These are phyloP conservation scores for Liquidambar formosana DNA, from an alignment of 164 flowering plant species.

Conservation along the genomic window DNA sequence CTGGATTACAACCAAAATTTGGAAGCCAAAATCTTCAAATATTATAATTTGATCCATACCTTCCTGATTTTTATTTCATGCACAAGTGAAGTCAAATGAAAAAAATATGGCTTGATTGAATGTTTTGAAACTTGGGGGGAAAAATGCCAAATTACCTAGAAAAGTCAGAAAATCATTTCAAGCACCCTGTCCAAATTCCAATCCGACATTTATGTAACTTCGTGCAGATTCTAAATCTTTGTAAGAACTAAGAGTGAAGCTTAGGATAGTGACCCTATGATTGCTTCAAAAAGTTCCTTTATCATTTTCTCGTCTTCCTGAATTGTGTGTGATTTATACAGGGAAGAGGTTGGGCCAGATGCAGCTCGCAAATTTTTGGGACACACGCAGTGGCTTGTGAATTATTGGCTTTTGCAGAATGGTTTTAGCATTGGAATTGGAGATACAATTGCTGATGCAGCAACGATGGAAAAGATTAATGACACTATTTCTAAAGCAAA, in stretches of 20 bases:
- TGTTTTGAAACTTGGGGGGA: no score
- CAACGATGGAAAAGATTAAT: constrained; percentile 92
- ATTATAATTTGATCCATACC: no score
- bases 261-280: background rate
- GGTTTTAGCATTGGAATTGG: constrained; percentile 98
- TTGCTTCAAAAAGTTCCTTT: background rate
- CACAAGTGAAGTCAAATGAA: no score
- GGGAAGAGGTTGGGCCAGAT: constrained; percentile 99
- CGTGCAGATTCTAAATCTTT: background rate
- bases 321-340: constrained; percentile 22
- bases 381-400: constrained; percentile 99
- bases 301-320: background rate
- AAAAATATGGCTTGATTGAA: no score
- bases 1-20: no score
- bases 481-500: constrained; percentile 89
- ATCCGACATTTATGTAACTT: no score
- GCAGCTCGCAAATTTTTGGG: constrained; percentile 99
- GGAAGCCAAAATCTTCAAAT: no score
- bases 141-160: no score
- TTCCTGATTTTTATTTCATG: no score
- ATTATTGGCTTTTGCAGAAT: constrained; percentile 96
- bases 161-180: no score
- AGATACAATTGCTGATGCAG: constrained; percentile 96
- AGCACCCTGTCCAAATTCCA: no score
- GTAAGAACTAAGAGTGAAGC: background rate